These are phyloP conservation scores for Coemansia sp. DNA, from an alignment of 192 early-diverging fungal species.

Conservation along the genomic window DNA sequence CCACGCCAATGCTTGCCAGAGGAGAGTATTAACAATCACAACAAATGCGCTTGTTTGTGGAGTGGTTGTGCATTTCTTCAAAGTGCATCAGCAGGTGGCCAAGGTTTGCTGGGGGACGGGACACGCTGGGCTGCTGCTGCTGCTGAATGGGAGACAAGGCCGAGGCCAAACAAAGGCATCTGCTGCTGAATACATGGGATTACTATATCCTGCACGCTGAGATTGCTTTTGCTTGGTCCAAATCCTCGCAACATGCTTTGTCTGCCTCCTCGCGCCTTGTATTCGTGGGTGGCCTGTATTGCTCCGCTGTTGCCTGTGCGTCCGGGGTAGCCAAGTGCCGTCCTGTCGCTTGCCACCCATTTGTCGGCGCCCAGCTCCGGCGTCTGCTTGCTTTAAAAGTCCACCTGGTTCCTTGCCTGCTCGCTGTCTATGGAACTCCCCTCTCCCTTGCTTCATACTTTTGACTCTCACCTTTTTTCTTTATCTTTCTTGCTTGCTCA, in stretches of 20 bases:
- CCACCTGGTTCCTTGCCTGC: slow-evolving; percentile 7
- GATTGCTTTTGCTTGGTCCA: slow-evolving; percentile 17
- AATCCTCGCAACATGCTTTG: slow-evolving; percentile 6
- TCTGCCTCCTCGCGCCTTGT: background rate
- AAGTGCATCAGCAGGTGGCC: background rate
- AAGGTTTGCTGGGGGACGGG: background rate
- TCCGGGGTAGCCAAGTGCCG: slow-evolving; percentile 3
- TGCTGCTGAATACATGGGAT: slow-evolving; percentile 15
- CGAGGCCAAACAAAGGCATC: slow-evolving; percentile 7
- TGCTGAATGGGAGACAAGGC: background rate
- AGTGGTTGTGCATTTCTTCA: background rate
- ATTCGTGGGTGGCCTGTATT: background rate
- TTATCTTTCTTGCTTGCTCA: background rate
- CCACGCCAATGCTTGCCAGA: slow-evolving; percentile 3
- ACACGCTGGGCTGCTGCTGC: background rate
- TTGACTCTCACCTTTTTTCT: background rate
- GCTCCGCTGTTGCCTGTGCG: slow-evolving; percentile 1
- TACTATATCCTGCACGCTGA: slow-evolving; percentile 24
- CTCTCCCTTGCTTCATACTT: background rate
- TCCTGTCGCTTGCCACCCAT: background rate
- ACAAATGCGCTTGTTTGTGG: slow-evolving; percentile 1
- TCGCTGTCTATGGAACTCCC: too few species aligned
- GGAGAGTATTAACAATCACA: slow-evolving; percentile 1
- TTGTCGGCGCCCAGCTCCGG: background rate
- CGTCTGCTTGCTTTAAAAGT: slow-evolving; percentile 4